These are phyloP conservation scores for Candida suzukii DNA, from an alignment of 805 yeast genomes.

Conservation along the genomic window DNA sequence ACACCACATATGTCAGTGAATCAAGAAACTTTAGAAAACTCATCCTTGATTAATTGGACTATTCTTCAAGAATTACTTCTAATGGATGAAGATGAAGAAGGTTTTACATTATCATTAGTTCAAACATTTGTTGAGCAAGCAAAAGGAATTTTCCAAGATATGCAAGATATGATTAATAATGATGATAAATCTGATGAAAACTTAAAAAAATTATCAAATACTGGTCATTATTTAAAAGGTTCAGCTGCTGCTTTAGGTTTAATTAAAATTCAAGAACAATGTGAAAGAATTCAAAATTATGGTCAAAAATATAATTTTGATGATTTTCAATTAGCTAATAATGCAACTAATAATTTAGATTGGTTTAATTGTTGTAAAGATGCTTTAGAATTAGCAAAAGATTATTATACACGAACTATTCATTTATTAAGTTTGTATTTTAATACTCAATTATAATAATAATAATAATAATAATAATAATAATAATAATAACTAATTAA, in stretches of 20 bases:
- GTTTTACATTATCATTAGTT: conserved; percentile 72
- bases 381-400: conserved; percentile 45
- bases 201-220: conserved; percentile 54
- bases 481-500: too few relatives aligned
- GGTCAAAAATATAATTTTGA: conserved; percentile 44
- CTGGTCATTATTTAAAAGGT: conserved; percentile 94
- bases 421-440: conserved; percentile 46
- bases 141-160: conserved; percentile 64
- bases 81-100: conserved; percentile 97
- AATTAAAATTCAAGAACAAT: conserved; percentile 71
- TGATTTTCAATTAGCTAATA: conserved; percentile 17
- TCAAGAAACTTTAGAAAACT: conserved; percentile 26
- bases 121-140: conserved; percentile 89
- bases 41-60: conserved; percentile 79
- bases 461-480: too few relatives aligned
- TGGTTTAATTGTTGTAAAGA: conserved; percentile 39
- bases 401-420: conserved; percentile 44
- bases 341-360: conserved; percentile 24
- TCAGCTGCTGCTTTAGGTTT: conserved; percentile 93
- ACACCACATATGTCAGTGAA: background rate
- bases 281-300: conserved; percentile 90
- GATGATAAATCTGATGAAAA: conserved; percentile 30
- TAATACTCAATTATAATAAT: conserved; percentile 23
- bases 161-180: conserved; percentile 44
- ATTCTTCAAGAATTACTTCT: conserved; percentile 82